Conservation (phyloP, 2,329 filamentous ascomycete species). For the Aspergillus unguis region DNA sequence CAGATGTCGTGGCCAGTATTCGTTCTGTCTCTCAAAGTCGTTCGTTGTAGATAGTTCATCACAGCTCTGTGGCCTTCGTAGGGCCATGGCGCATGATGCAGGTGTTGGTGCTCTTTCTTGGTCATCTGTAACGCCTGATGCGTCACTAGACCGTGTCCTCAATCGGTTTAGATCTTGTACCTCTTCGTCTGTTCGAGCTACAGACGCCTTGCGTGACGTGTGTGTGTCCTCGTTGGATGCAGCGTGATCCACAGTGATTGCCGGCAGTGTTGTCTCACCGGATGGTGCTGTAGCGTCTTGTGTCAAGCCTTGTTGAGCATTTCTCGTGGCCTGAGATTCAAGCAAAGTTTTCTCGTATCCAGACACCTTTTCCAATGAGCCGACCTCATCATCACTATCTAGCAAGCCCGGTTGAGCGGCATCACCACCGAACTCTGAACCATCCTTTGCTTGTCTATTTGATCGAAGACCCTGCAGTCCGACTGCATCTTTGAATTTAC, state of each 20-base stretch:
- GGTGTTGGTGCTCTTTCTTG: conserved; percentile 24
- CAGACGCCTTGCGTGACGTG: conserved; percentile 15
- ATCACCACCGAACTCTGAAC: conserved; percentile 29
- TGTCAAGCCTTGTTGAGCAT: conserved; percentile 13
- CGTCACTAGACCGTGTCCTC: conserved; percentile 29
- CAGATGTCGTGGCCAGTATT: conserved; percentile 41
- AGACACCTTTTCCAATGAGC: conserved; percentile 1
- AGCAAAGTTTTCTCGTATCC: conserved; percentile 20
- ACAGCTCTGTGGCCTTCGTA: conserved; percentile 40
- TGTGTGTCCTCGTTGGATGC: conserved; percentile 19
- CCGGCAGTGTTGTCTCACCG: conserved; percentile 25
- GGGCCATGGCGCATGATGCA: conserved; percentile 24
- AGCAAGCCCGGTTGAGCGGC: conserved; percentile 25
- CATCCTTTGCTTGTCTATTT: conserved; percentile 39
- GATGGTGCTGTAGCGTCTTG: conserved; percentile 13
- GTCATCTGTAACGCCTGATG: conserved; percentile 21
- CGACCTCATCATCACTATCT: conserved; percentile 29
- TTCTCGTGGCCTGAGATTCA: conserved; percentile 16
- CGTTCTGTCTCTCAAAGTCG: conserved; percentile 21
- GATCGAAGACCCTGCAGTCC: conserved; percentile 46
- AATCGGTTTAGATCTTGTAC: conserved; percentile 28
- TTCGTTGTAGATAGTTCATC: conserved; percentile 24
- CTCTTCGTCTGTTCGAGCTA: conserved; percentile 24
- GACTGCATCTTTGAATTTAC: conserved; percentile 81
- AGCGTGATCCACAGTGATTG: conserved; percentile 33